Percentiles rank a stretch among this genome's conserved stretches.
phyloP scores from a whole-genome alignment of 352 stramenopile species.

The Globisporangium rhizosaccharum region DNA sequence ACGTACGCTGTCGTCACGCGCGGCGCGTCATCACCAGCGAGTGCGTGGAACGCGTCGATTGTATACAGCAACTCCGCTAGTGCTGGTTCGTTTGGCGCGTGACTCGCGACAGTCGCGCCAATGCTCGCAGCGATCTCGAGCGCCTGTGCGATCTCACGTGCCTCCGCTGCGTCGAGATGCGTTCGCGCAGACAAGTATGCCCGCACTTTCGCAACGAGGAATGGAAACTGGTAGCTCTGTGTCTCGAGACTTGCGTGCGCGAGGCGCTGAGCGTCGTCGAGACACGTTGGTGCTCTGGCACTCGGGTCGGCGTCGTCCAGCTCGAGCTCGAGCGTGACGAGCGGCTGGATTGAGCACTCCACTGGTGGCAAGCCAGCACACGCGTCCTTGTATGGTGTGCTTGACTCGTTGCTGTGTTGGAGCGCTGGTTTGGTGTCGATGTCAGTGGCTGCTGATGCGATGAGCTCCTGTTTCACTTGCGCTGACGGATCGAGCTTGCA shows the following conservation, averaged over 20 bases:
- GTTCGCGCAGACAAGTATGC: conserved; percentile 17
- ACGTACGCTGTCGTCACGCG: too few species aligned
- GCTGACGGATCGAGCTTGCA: too few species aligned
- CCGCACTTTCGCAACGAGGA: conserved; percentile 18
- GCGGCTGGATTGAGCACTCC: neutral
- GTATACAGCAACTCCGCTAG: conserved; percentile 16
- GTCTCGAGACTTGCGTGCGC: neutral
- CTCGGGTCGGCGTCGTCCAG: conserved; percentile 20
- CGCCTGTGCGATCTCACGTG: conserved; percentile 14
- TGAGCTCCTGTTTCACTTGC: too few species aligned
- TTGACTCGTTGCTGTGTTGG: too few species aligned
- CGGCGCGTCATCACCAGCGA: conserved; percentile 7
- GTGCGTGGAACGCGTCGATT: conserved; percentile 18
- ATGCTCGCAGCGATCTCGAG: conserved; percentile 18
- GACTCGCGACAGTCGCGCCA: conserved; percentile 15
- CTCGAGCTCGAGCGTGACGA: conserved; percentile 19
- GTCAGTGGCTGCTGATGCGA: too few species aligned
- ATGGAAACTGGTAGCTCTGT: conserved; percentile 21
- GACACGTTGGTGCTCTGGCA: conserved; percentile 2
- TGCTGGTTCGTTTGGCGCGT: neutral
- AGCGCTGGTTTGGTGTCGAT: too few species aligned
- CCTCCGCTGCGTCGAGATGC: conserved; percentile 12
- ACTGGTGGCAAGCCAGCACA: neutral
- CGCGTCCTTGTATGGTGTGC: neutral
- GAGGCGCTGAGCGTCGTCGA: conserved; percentile 17